Conservation (phyloP, 139 green algal species). For the Chlorella sp. region DNA sequence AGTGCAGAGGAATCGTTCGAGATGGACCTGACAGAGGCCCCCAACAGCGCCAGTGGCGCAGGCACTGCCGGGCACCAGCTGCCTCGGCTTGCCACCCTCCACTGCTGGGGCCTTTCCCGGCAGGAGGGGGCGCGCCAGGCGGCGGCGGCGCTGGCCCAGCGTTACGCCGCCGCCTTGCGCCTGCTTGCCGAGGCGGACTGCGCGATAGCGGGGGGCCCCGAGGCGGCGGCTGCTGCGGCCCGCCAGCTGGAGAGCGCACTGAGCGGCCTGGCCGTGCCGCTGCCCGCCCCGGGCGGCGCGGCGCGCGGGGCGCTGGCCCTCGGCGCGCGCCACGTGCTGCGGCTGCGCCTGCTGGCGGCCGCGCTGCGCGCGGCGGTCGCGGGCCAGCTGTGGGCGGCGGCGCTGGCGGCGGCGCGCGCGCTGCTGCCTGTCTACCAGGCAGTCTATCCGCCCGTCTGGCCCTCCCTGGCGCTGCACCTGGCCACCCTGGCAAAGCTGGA, state of each 20-base stretch:
- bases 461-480: constrained; percentile 34
- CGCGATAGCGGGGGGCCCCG: neutral
- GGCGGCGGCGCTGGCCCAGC: neutral
- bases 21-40: too few species aligned
- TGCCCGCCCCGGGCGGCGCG: neutral
- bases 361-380: constrained; percentile 48
- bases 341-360: constrained; percentile 35
- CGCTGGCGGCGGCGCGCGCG: constrained; percentile 32
- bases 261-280: neutral
- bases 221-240: neutral
- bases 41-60: too few species aligned
- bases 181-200: neutral
- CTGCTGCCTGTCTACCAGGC: constrained; percentile 46
- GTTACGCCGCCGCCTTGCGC: constrained; percentile 6
- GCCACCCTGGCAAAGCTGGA: constrained; percentile 39
- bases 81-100: too few species aligned
- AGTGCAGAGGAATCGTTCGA: neutral
- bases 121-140: neutral
- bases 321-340: constrained; percentile 40
- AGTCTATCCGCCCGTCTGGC: constrained; percentile 56
- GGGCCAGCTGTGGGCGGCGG: constrained; percentile 39
- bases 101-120: neutral
- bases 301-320: neutral
- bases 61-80: too few species aligned
- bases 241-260: constrained; percentile 11